Base-by-base conservation (phyloP, 2,329 filamentous ascomycete genomes). In the Talaromyces sp. region DNA sequence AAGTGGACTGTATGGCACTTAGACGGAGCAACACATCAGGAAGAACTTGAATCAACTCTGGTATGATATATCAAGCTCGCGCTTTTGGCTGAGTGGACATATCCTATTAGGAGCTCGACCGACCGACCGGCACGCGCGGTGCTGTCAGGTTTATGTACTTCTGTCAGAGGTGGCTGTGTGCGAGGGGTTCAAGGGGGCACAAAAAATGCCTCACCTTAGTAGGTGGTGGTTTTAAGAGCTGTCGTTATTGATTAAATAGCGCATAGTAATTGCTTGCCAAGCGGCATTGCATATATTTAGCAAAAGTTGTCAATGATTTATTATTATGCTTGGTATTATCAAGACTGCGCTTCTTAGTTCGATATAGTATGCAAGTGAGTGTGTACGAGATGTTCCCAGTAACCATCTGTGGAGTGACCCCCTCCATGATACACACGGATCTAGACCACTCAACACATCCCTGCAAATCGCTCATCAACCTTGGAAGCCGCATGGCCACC, bases 1-100 rank as follows among this genome's bases (percentile, higher is more conserved):
- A 25, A 45, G 35, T 37, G 41, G 52, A 62, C 35, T 41, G 33
- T 45, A 47, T 37, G 56, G 37, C 56, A 45, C n/a, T 35, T 49
- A 63, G 61, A 63, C 61, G 61, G 61, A 63, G 61, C 61, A 49
- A 45, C 52, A 25, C 15, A 63, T 25, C 22, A 57, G 50, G 43
- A 43, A 43, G 43, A 39, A 31, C 56, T 33, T 59, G 37, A 45
- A 59, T 15, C 39, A 25, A 33, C 56, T 59, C 56, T 27, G 13
- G 56, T 27, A 59, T 31, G 56, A 43, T 31, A 59, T 45, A 45
- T 31, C 0, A 27, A 43, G 25, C 39, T 59, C 56, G 19, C 39
- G 22, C 37, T 9, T 43, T 31, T 11, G 3, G 37, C 35, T 59
- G 39, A 45, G 39, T 22, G 39, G 56, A 11, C 22, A 27, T 59